Conservation (phyloP, 169 alveolate species). For the Cryptosporidium meleagridis region DNA sequence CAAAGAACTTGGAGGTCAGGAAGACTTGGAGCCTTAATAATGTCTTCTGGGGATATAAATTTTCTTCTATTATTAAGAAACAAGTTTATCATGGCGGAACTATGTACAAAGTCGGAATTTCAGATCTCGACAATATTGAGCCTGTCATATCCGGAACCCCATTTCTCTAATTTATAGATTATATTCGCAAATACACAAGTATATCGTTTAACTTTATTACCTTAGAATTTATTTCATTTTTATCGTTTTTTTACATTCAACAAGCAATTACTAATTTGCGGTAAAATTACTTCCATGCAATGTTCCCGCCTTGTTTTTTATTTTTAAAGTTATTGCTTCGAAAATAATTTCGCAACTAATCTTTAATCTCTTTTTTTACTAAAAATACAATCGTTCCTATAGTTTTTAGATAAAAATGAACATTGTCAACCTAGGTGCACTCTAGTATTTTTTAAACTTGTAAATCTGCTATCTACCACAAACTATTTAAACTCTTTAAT, state of each 20-base stretch:
- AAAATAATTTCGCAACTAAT: too few species aligned
- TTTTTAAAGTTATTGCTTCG: too few species aligned
- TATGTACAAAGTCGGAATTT: constrained; percentile 64
- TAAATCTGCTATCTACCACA: too few species aligned
- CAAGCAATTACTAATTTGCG: background rate
- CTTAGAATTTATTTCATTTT: background rate
- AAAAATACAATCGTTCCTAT: background rate
- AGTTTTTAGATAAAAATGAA: too few species aligned
- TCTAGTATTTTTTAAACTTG: too few species aligned
- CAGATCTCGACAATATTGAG: constrained; percentile 60
- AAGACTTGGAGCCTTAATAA: constrained; percentile 74
- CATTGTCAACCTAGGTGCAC: background rate
- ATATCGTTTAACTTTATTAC: background rate
- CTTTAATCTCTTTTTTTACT: too few species aligned
- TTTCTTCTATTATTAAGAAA: constrained; percentile 56
- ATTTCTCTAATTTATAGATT: background rate
- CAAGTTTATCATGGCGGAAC: constrained; percentile 19
- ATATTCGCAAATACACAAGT: background rate
- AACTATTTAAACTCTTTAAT: too few species aligned
- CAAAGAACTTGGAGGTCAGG: constrained; percentile 79
- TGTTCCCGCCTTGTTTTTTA: background rate
- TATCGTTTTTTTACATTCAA: background rate
- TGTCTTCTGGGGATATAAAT: constrained; percentile 62
- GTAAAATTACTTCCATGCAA: background rate
- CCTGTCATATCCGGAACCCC: constrained; percentile 44